Base-by-base conservation (phyloP, 2,329 filamentous ascomycete species). In the Colletotrichum kahawae region DNA sequence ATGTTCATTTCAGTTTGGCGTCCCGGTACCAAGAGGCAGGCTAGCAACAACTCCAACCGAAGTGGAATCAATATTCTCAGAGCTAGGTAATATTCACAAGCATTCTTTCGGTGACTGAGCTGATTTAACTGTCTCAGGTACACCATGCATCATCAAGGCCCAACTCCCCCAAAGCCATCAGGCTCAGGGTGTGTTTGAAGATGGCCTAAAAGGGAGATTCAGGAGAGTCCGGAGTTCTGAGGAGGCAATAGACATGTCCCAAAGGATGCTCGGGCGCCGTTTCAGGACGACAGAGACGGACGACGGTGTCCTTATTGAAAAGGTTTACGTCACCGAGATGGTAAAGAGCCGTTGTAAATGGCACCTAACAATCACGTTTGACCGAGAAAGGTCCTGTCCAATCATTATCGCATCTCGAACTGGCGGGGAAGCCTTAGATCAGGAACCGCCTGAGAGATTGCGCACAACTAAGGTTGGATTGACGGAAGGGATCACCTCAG, bases 351-450 rank as follows among this genome's bases (percentile, higher is more conserved):
- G 80, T 1, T 76, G 83, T 2, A 79, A 83, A 65, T 89, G 83
- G 81, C 86, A 86, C 68, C 65, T 89, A 1, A 81, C 83, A 8
- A 80, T 89, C 63, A 83, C 83, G 0, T 81, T 89, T 48, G 85
- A 88, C 59, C 85, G 87, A 5, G 83, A 86, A n/a, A 80, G 79
- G 16, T 83, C 79, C 65, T 79, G 78, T 14, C 87, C 87, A 0
- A 78, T 81, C 0, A 77, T 89, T 5, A 76, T 86, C 7, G 77
- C 87, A 2, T 86, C 83, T 18, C 80, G 78, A 8, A 33, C 29
- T n/a, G 62, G 68, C 8, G 31, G 68, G 80, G 34, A 6, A 27
- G 69, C 77, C 4, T 78, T 83, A 4, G 24, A 68, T 5, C 36
- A 66, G 8, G 31, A 76, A 1, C 34, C 64, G 0, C 70, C 71